Conservation (phyloP, 805 yeast species). For the Ogataea nakhonphanomensis region DNA sequence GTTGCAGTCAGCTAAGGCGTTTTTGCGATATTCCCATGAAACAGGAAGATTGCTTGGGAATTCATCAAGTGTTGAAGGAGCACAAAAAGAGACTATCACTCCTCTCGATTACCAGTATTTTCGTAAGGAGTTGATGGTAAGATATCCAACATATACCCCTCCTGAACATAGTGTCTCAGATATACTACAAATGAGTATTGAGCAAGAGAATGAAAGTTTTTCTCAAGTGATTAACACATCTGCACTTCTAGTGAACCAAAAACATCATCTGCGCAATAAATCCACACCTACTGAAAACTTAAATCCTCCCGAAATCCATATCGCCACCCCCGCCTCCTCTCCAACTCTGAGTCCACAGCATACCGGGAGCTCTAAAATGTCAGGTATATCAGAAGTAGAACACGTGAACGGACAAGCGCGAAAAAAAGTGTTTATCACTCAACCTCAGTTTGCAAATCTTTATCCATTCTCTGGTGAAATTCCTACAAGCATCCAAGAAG, state of each 20-base stretch:
- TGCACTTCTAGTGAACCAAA: conserved; percentile 31
- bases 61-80: conserved; percentile 1
- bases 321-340: conserved; percentile 88
- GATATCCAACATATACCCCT: conserved; percentile 70
- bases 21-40: conserved; percentile 41
- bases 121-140: conserved; percentile 65
- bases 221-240: conserved; percentile 26
- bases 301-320: conserved; percentile 46
- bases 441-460: conserved; percentile 32
- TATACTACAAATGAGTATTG: conserved; percentile 36
- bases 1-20: conserved; percentile 43
- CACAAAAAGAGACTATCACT: conserved; percentile 43
- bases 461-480: conserved; percentile 36
- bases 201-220: conserved; percentile 16
- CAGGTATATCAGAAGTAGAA: conserved; percentile 30
- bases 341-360: conserved; percentile 59
- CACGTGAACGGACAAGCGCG: conserved; percentile 30
- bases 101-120: conserved; percentile 85
- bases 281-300: conserved; percentile 33
- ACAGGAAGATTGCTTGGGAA: conserved; percentile 3
- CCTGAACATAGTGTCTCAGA: conserved; percentile 47
- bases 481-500: conserved; percentile 79
- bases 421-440: conserved; percentile 33
- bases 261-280: conserved; percentile 30
- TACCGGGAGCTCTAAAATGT: conserved; percentile 28